Evolutionary conservation across 148 eudicot species (phyloP).

Genomic region (Oxyria digyna): DNA sequence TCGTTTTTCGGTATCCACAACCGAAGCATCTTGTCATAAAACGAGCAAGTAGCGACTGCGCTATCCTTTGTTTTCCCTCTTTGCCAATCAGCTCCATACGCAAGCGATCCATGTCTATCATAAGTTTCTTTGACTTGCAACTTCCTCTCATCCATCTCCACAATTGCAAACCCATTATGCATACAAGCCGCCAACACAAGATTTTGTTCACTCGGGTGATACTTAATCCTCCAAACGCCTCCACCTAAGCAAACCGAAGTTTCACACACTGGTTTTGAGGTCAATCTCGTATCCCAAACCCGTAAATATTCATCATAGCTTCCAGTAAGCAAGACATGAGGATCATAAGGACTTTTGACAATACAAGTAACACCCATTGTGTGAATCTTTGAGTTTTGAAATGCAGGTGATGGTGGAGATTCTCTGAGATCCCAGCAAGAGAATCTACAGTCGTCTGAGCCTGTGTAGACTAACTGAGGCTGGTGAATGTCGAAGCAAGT

Average conservation of each 20-base stretch:
- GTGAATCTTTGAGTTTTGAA: constrained; percentile 67
- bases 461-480: constrained; percentile 71
- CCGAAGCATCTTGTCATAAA: constrained; percentile 75
- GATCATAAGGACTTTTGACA: constrained; percentile 57
- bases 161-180: constrained; percentile 90
- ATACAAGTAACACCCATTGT: constrained; percentile 88
- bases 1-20: constrained; percentile 57
- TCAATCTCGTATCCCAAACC: constrained; percentile 77
- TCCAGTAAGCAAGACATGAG: constrained; percentile 57
- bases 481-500: constrained; percentile 71
- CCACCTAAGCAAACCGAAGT: constrained; percentile 62
- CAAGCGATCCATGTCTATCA: constrained; percentile 66
- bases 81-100: constrained; percentile 99
- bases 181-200: constrained; percentile 78
- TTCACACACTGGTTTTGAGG: constrained; percentile 55
- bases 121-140: constrained; percentile 56
- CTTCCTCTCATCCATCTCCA: constrained; percentile 27
- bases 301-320: constrained; percentile 78
- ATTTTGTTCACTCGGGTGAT: constrained; percentile 45
- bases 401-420: constrained; percentile 32
- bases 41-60: constrained; percentile 82
- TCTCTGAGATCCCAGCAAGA: constrained; percentile 76
- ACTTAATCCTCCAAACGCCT: constrained; percentile 96
- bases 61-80: constrained; percentile 25
- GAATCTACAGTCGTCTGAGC: constrained; percentile 90